Evolutionary conservation across 768 basidiomycete genomes (phyloP).

Genomic region (Russula lepida): DNA sequence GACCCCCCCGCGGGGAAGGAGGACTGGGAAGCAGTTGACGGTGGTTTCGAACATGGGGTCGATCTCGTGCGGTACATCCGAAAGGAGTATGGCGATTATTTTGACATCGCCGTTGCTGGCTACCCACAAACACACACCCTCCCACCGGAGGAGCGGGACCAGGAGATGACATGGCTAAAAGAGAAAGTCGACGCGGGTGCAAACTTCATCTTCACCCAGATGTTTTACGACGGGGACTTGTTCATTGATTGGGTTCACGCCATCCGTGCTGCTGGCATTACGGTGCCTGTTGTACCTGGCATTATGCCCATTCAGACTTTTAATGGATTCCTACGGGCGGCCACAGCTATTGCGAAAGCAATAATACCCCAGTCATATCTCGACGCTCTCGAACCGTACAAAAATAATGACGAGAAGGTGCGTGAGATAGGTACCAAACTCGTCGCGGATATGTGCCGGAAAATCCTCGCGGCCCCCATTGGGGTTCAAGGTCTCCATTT

Average conservation of each 20-base stretch:
- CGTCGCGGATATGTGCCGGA: conserved; percentile 89
- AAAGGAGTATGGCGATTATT: conserved; percentile 76
- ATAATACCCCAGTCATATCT: conserved; percentile 67
- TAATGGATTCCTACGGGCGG: conserved; percentile 87
- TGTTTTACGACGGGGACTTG: conserved; percentile 92
- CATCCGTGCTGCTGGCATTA: conserved; percentile 78
- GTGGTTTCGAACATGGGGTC: conserved; percentile 83
- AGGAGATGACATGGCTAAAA: conserved; percentile 81
- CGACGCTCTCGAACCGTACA: conserved; percentile 75
- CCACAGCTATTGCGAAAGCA: conserved; percentile 61
- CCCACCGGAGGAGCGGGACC: conserved; percentile 61
- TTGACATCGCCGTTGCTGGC: conserved; percentile 90
- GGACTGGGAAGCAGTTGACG: conserved; percentile 88
- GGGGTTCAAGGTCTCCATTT: conserved; percentile 89
- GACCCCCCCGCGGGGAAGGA: conserved; percentile 86
- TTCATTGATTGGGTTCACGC: conserved; percentile 88
- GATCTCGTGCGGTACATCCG: conserved; percentile 90
- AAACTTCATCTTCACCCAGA: conserved; percentile 94
- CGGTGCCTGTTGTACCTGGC: conserved; percentile 86
- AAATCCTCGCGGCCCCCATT: conserved; percentile 69
- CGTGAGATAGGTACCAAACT: conserved; percentile 88
- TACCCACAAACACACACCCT: conserved; percentile 80
- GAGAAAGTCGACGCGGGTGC: conserved; percentile 88
- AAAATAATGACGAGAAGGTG: conserved; percentile 90
- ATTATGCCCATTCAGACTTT: conserved; percentile 93